A percentile compares a stretch with the other conserved stretches of the same genome.
phyloP scores from a whole-genome alignment of 1,139 yeast species.

The Taphrina wiesneri region DNA sequence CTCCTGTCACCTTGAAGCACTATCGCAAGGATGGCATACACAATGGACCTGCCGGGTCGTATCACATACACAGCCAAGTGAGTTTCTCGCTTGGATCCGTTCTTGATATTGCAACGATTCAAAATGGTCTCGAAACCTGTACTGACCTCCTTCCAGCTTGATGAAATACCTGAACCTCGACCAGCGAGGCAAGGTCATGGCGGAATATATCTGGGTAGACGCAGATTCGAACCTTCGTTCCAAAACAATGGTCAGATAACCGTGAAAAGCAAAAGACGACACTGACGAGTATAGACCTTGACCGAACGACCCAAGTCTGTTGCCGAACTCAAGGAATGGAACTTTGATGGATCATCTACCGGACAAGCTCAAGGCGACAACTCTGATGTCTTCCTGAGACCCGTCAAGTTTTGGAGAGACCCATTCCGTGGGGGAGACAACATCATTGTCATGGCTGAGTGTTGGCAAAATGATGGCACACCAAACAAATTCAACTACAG shows the following conservation, averaged over 20 bases:
- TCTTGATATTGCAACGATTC: background rate
- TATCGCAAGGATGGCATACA: background rate
- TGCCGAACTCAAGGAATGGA: slow-evolving; percentile 97
- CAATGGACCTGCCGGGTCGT: slow-evolving; percentile 21
- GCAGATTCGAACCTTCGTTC: slow-evolving; percentile 90
- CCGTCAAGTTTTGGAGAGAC: slow-evolving; percentile 89
- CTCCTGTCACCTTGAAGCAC: background rate
- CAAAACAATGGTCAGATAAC: slow-evolving; percentile 60
- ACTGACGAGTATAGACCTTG: slow-evolving; percentile 55
- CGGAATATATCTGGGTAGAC: slow-evolving; percentile 98
- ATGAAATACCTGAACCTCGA: slow-evolving; percentile 74
- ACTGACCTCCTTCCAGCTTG: background rate
- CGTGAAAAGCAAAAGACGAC: background rate
- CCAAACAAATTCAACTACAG: slow-evolving; percentile 98
- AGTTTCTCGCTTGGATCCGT: background rate
- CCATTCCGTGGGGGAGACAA: slow-evolving; percentile 98
- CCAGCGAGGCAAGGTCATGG: slow-evolving; percentile 83
- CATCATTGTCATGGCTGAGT: slow-evolving; percentile 89
- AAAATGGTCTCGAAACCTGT: background rate
- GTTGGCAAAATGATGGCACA: slow-evolving; percentile 98
- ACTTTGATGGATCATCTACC: slow-evolving; percentile 98
- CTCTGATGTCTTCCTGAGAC: slow-evolving; percentile 92
- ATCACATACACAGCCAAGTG: slow-evolving; percentile 21
- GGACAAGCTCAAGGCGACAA: slow-evolving; percentile 98
- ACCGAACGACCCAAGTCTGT: slow-evolving; percentile 65